These are phyloP conservation scores for Pascua guehoae DNA, from an alignment of 1,284 basidiomycete genomes.

Conservation along the genomic window DNA sequence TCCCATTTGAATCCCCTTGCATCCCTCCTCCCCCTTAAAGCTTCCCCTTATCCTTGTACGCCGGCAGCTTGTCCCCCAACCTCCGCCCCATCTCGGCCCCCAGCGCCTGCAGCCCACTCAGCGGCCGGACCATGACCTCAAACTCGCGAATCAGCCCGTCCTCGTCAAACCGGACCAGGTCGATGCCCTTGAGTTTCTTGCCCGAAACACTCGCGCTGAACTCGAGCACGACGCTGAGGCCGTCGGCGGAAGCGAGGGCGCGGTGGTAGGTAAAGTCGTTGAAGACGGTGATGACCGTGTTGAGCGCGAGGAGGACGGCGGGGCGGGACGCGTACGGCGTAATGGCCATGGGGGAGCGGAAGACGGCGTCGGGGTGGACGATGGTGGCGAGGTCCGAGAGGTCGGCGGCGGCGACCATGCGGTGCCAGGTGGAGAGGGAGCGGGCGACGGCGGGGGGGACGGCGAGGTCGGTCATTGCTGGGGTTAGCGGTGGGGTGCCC, in stretches of 20 bases:
- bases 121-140: slow-evolving; percentile 19
- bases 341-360: slow-evolving; percentile 14
- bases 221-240: slow-evolving; percentile 16
- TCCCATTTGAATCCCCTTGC: background rate
- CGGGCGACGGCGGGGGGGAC: slow-evolving; percentile 6
- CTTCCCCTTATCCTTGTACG: slow-evolving; percentile 14
- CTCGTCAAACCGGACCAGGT: slow-evolving; percentile 14
- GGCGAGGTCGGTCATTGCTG: background rate
- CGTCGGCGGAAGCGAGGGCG: slow-evolving; percentile 8
- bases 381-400: slow-evolving; percentile 6
- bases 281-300: slow-evolving; percentile 15
- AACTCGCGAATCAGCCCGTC: slow-evolving; percentile 17
- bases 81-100: slow-evolving; percentile 10
- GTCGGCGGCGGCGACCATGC: slow-evolving; percentile 9
- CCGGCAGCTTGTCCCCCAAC: slow-evolving; percentile 8
- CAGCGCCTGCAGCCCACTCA: slow-evolving; percentile 14
- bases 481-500: background rate
- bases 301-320: slow-evolving; percentile 12
- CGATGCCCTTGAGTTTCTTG: slow-evolving; percentile 19
- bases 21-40: slow-evolving; percentile 17
- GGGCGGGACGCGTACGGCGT: slow-evolving; percentile 9
- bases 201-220: slow-evolving; percentile 10
- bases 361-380: slow-evolving; percentile 16
- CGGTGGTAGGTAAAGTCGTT: slow-evolving; percentile 20
- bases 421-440: slow-evolving; percentile 15